A percentile compares a stretch with the other conserved stretches of the same genome.
phyloP scores from a whole-genome alignment of 805 yeast genomes.

The Hemisphaericaspora nanyangensis region DNA sequence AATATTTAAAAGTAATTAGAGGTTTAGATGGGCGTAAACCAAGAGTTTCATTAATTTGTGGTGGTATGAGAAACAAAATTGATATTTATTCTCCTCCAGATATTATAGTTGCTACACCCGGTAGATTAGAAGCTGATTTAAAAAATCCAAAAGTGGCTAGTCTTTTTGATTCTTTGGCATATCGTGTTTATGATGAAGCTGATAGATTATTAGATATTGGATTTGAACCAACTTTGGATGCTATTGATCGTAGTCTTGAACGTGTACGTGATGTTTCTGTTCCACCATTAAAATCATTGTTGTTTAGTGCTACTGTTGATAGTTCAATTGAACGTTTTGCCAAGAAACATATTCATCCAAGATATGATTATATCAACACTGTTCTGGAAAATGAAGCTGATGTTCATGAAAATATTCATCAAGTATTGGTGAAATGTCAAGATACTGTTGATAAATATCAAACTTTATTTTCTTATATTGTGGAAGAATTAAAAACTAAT shows the following conservation, averaged over 20 bases:
- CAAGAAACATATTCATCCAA: slow-evolving; percentile 46
- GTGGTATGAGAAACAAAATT: slow-evolving; percentile 50
- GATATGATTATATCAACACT: slow-evolving; percentile 65
- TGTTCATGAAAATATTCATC: slow-evolving; percentile 71
- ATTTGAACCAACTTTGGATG: slow-evolving; percentile 62
- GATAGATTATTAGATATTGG: slow-evolving; percentile 83
- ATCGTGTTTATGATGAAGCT: slow-evolving; percentile 85
- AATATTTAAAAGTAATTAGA: slow-evolving; percentile 45
- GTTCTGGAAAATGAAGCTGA: slow-evolving; percentile 71
- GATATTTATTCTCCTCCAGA: slow-evolving; percentile 39
- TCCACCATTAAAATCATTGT: slow-evolving; percentile 54
- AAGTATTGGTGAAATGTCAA: slow-evolving; percentile 54
- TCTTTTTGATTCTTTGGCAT: slow-evolving; percentile 51
- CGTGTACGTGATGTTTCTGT: slow-evolving; percentile 20
- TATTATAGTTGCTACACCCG: slow-evolving; percentile 85
- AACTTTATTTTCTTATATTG: slow-evolving; percentile 52
- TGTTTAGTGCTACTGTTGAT: slow-evolving; percentile 88
- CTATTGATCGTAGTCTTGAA: slow-evolving; percentile 50
- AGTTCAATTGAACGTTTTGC: slow-evolving; percentile 66
- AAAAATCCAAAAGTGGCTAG: slow-evolving; percentile 40
- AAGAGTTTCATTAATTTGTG: slow-evolving; percentile 55
- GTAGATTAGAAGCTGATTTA: slow-evolving; percentile 68
- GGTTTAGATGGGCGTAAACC: background rate
- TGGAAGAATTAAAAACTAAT: slow-evolving; percentile 31
- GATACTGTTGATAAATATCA: slow-evolving; percentile 55